These are phyloP conservation scores for Phallus indusiatus DNA, from an alignment of 768 basidiomycete genomes.

Conservation along the genomic window DNA sequence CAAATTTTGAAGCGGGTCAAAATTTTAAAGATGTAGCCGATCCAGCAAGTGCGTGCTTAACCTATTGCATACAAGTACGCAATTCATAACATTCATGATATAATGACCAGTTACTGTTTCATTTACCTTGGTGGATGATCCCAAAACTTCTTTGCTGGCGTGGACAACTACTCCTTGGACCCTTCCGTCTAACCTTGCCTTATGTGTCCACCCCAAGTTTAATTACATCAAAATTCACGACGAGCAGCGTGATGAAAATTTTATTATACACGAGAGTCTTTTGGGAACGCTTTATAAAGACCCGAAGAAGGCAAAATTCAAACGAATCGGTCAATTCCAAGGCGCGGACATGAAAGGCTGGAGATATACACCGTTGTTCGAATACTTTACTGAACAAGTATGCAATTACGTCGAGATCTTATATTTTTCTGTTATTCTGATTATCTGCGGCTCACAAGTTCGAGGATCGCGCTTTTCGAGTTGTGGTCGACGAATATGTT, in stretches of 20 bases:
- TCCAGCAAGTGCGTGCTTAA: conserved; percentile 59
- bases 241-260: conserved; percentile 74
- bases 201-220: conserved; percentile 95
- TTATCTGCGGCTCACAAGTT: conserved; percentile 39
- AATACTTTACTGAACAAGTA: conserved; percentile 94
- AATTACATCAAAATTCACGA: conserved; percentile 97
- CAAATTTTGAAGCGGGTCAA: conserved; percentile 93
- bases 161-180: conserved; percentile 99
- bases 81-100: not conserved
- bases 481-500: conserved; percentile 87
- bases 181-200: conserved; percentile 85
- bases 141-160: conserved; percentile 78
- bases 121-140: conserved; percentile 91
- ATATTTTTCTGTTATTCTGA: conserved; percentile 1
- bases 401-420: conserved; percentile 9
- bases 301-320: conserved; percentile 93
- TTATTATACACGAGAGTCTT: conserved; percentile 84
- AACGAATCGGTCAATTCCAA: conserved; percentile 79
- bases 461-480: conserved; percentile 83
- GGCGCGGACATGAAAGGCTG: conserved; percentile 93
- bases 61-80: not conserved
- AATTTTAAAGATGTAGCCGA: conserved; percentile 91
- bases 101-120: conserved; percentile 65
- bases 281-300: conserved; percentile 90
- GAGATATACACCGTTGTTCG: conserved; percentile 91